Conservation (phyloP, 345 rosid genomes). For the Salix udensis region DNA sequence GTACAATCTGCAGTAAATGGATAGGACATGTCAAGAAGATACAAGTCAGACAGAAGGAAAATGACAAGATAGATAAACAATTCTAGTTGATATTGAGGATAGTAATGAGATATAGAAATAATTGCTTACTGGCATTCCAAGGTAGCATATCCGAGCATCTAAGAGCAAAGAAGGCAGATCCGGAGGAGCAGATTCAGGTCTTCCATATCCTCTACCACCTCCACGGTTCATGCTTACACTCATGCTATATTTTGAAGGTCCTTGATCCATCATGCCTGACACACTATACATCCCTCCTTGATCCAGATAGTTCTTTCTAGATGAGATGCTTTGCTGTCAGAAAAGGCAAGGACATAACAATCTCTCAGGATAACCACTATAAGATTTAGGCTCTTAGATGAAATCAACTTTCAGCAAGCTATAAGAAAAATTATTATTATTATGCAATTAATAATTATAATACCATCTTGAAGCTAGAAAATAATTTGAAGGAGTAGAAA, state of each 20-base stretch:
- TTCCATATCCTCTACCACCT: conserved; percentile 56
- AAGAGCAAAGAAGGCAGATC: conserved; percentile 89
- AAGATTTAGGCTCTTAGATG: neutral
- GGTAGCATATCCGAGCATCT: conserved; percentile 76
- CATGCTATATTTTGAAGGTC: conserved; percentile 60
- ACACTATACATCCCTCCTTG: conserved; percentile 65
- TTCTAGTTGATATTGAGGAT: conserved; percentile 3
- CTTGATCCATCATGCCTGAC: conserved; percentile 36
- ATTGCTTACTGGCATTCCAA: conserved; percentile 86
- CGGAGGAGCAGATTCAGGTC: conserved; percentile 66
- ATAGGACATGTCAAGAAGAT: conserved; percentile 5
- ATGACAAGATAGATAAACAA: neutral
- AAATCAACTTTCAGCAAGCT: neutral
- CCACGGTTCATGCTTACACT: conserved; percentile 75
- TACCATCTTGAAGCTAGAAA: conserved; percentile 3
- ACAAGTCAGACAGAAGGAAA: neutral
- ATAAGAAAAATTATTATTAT: neutral
- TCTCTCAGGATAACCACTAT: neutral
- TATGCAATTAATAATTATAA: neutral
- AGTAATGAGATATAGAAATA: neutral
- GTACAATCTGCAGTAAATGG: conserved; percentile 59
- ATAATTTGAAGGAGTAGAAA: conserved; percentile 14
- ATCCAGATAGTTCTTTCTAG: conserved; percentile 54
- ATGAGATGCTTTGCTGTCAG: conserved; percentile 69
- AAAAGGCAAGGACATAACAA: neutral